Base-by-base conservation (phyloP, 257 asterid species). In the Salvia miltiorrhiza region DNA sequence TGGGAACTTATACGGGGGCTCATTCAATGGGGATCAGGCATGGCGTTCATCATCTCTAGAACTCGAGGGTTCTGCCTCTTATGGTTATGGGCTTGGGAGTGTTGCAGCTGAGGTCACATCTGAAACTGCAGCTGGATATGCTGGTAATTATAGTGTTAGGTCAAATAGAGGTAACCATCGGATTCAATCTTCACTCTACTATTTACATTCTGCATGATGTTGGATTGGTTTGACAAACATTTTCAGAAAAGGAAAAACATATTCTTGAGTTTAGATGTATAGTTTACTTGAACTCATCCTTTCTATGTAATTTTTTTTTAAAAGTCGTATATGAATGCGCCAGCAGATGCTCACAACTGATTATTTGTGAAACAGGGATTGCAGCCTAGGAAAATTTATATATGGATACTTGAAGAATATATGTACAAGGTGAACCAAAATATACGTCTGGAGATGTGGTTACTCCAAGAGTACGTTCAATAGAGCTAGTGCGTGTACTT, bases 131-230 rank as follows among this genome's bases (percentile, higher is more conserved):
- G 79, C 79, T 73, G 84, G 73, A 68, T 85, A 79, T 72, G 86
- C 74, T 63, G 96, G 93, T 70, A 79, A 74, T 76, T 85, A 81
- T 83, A 78, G 77, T 59, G 78, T 82, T 78, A 50, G 87, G 72
- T 76, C 93, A 70, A 84, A 76, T 84, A 82, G 96, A 86, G 97
- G 97, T 86, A 72, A 61, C 59, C 23, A 40, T 50, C 52, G 9
- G 49, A 8, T 40, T 17, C 14, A 21, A 9, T 59, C 40, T 47
- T 16, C 47, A 3, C 19, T 7, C 33, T 32, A 32, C 39, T 24
- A 20, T 6, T 4, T 49, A 20, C 24, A 6, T 47, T 47, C 4
- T 47, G 24, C 21, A 16, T 17, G 21, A 16, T 7, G 24, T 16
- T 16, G 1, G 53, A 16, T 47, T 47, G 21, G 9, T 47, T 24